These are phyloP conservation scores for Cryptosporidium bovis DNA, from an alignment of 169 alveolate species.

Conservation along the genomic window DNA sequence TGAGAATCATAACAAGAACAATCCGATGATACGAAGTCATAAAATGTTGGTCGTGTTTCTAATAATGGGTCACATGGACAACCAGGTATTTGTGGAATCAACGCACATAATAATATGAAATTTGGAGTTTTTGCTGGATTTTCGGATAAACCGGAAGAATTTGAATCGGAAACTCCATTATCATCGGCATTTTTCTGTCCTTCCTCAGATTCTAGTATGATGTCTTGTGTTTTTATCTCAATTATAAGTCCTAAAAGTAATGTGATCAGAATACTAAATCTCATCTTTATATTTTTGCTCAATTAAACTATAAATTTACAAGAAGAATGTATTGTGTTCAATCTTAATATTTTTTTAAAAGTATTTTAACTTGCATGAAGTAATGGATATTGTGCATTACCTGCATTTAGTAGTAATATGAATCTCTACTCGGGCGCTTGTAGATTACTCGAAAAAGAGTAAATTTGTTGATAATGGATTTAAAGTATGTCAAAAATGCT, in stretches of 20 bases:
- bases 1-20: slow-evolving; percentile 71
- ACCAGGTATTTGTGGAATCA: slow-evolving; percentile 75
- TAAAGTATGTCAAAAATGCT: no score
- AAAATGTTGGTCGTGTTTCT: slow-evolving; percentile 69
- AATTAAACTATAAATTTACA: neutral
- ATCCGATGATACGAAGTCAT: slow-evolving; percentile 60
- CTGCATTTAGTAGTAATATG: slow-evolving; percentile 8
- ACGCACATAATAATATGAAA: slow-evolving; percentile 62
- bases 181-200: slow-evolving; percentile 54
- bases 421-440: slow-evolving; percentile 72
- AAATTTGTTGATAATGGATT: neutral
- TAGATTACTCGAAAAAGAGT: slow-evolving; percentile 70
- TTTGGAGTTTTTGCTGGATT: slow-evolving; percentile 53
- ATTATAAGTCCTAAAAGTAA: slow-evolving; percentile 24
- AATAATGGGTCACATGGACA: slow-evolving; percentile 68
- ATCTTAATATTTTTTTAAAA: neutral
- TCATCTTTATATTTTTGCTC: slow-evolving; percentile 6
- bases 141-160: neutral
- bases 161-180: slow-evolving; percentile 53
- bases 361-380: neutral
- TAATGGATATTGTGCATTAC: slow-evolving; percentile 24
- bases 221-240: slow-evolving; percentile 46
- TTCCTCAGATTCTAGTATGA: slow-evolving; percentile 66
- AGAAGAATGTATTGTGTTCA: neutral
- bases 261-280: slow-evolving; percentile 15